Evolutionary conservation across 805 yeast species (phyloP).

Genomic region (Candida ortonii): DNA sequence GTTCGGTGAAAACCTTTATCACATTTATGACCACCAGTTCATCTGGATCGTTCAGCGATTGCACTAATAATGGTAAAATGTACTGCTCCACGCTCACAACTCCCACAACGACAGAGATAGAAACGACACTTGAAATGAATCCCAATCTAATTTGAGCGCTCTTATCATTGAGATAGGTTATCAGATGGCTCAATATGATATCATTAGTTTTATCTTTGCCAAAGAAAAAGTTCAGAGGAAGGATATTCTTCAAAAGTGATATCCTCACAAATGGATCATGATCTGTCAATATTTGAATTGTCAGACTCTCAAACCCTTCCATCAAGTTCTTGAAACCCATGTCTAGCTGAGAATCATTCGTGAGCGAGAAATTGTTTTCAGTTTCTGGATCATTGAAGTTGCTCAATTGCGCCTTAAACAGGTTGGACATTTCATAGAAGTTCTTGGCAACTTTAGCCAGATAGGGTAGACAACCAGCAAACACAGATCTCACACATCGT

Average conservation of each 20-base stretch:
- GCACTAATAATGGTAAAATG: slow-evolving; percentile 78
- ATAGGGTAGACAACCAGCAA: slow-evolving; percentile 72
- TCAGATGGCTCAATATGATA: slow-evolving; percentile 81
- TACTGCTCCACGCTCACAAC: slow-evolving; percentile 81
- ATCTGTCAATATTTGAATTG: slow-evolving; percentile 69
- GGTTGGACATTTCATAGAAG: slow-evolving; percentile 60
- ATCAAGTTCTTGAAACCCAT: slow-evolving; percentile 44
- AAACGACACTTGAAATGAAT: slow-evolving; percentile 68
- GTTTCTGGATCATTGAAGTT: slow-evolving; percentile 42
- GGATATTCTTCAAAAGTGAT: slow-evolving; percentile 65
- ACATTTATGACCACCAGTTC: slow-evolving; percentile 76
- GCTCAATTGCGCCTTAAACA: slow-evolving; percentile 37
- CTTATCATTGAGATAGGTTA: slow-evolving; percentile 84
- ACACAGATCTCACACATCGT: slow-evolving; percentile 53
- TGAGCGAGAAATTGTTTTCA: slow-evolving; percentile 36
- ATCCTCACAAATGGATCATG: slow-evolving; percentile 61
- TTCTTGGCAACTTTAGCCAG: slow-evolving; percentile 63
- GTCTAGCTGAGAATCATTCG: slow-evolving; percentile 34
- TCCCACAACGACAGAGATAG: slow-evolving; percentile 79
- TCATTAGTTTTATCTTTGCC: slow-evolving; percentile 90
- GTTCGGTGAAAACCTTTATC: slow-evolving; percentile 52
- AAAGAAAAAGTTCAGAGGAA: slow-evolving; percentile 74
- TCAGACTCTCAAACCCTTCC: slow-evolving; percentile 60
- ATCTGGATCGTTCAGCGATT: slow-evolving; percentile 80
- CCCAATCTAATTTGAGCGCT: slow-evolving; percentile 64